These are phyloP conservation scores for Boehmeria nivea DNA, from an alignment of 306 rosid genomes.

Conservation along the genomic window DNA sequence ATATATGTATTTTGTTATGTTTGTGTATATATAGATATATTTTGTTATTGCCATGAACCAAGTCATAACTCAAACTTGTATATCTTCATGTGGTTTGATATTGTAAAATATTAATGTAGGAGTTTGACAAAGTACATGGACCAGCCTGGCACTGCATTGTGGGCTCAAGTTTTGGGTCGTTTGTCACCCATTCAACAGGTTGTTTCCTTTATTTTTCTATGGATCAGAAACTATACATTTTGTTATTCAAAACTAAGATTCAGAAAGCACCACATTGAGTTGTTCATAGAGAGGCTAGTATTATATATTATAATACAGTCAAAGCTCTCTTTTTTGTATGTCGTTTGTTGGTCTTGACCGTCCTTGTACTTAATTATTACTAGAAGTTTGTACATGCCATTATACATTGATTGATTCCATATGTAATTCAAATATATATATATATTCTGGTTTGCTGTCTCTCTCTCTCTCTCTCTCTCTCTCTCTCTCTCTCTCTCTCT, in stretches of 20 bases:
- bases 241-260: constrained; percentile 74
- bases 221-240: constrained; percentile 70
- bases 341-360: not conserved
- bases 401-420: not conserved
- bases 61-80: not conserved
- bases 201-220: constrained; percentile 86
- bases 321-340: not conserved
- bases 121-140: constrained; percentile 86
- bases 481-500: too few relatives aligned
- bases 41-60: too few relatives aligned
- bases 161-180: constrained; percentile 93
- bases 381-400: constrained; percentile 5
- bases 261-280: constrained; percentile 54
- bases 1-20: too few relatives aligned
- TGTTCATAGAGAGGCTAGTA: constrained; percentile 7
- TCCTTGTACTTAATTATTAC: not conserved
- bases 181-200: constrained; percentile 91
- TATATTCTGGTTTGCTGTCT: too few relatives aligned
- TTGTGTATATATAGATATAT: too few relatives aligned
- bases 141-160: constrained; percentile 99
- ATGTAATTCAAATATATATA: too few relatives aligned
- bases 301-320: not conserved
- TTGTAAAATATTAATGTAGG: constrained; percentile 37
- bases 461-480: too few relatives aligned
- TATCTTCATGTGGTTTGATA: not conserved